Conservation (phyloP, 306 rosid species). For the Castanea mollissima region DNA sequence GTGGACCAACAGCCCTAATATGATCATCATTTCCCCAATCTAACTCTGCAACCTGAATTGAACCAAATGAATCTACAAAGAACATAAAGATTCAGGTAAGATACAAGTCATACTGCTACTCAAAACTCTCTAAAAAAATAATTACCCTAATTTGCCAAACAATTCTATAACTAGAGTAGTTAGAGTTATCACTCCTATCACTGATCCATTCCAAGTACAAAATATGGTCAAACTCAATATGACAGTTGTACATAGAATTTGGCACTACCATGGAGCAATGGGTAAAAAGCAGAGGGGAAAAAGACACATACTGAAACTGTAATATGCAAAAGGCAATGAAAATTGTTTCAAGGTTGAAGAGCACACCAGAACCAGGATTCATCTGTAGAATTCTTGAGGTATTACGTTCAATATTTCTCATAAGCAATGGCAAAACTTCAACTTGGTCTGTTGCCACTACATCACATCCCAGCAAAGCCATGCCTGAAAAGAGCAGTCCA, state of each 20-base stretch:
- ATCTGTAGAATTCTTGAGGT: constrained; percentile 72
- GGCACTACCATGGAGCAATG: background rate
- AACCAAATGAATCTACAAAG: constrained; percentile 73
- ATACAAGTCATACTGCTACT: constrained; percentile 2
- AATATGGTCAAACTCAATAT: background rate
- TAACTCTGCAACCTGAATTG: constrained; percentile 76
- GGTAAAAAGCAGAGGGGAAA: background rate
- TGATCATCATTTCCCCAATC: constrained; percentile 86
- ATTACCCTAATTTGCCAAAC: background rate
- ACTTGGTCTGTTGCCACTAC: constrained; percentile 82
- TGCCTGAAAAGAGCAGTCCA: constrained; percentile 53
- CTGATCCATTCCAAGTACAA: background rate
- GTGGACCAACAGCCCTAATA: constrained; percentile 75
- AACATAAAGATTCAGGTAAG: constrained; percentile 27
- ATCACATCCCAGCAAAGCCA: constrained; percentile 92
- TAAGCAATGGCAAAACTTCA: constrained; percentile 76
- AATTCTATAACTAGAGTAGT: background rate
- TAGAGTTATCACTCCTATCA: background rate
- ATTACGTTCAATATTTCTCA: constrained; percentile 87
- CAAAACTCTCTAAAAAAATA: constrained; percentile 13
- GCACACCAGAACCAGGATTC: constrained; percentile 57
- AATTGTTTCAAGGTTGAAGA: constrained; percentile 10
- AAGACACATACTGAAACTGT: background rate
- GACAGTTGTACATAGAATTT: background rate
- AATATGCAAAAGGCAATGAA: constrained; percentile 2